Conservation (phyloP, 2,329 filamentous ascomycete genomes). For the Aschersonia sp. region DNA sequence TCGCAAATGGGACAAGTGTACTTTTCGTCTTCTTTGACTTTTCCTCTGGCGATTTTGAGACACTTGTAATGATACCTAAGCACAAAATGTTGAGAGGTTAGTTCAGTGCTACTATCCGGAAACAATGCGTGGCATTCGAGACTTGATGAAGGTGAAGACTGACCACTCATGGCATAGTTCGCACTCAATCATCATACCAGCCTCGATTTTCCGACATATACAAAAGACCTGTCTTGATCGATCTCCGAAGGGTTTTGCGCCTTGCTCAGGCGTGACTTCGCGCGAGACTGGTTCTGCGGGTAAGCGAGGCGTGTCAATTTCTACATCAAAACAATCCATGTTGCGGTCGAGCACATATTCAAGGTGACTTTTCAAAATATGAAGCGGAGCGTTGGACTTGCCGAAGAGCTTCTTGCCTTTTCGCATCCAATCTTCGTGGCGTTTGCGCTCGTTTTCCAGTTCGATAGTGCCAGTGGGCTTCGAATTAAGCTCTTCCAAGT, state of each 20-base stretch:
- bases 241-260: slow-evolving; percentile 42
- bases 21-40: slow-evolving; percentile 96
- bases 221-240: slow-evolving; percentile 76
- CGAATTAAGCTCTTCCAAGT: slow-evolving; percentile 76
- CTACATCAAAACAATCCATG: slow-evolving; percentile 77
- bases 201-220: slow-evolving; percentile 84
- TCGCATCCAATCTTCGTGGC: slow-evolving; percentile 98
- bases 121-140: neutral
- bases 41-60: slow-evolving; percentile 90
- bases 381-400: slow-evolving; percentile 91
- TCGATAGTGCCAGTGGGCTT: slow-evolving; percentile 86
- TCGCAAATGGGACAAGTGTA: slow-evolving; percentile 98
- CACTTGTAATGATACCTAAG: slow-evolving; percentile 95
- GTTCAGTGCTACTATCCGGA: neutral
- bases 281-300: slow-evolving; percentile 87
- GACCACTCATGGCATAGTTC: slow-evolving; percentile 96
- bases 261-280: slow-evolving; percentile 49
- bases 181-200: slow-evolving; percentile 99
- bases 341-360: slow-evolving; percentile 87
- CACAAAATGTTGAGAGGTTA: neutral
- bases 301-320: slow-evolving; percentile 68
- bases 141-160: slow-evolving; percentile 17
- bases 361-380: slow-evolving; percentile 91
- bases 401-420: slow-evolving; percentile 96
- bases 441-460: slow-evolving; percentile 84